A percentile compares a stretch with the other conserved stretches of the same genome.
phyloP scores from a whole-genome alignment of 805 yeast species.

The Hanseniaspora vineae region DNA sequence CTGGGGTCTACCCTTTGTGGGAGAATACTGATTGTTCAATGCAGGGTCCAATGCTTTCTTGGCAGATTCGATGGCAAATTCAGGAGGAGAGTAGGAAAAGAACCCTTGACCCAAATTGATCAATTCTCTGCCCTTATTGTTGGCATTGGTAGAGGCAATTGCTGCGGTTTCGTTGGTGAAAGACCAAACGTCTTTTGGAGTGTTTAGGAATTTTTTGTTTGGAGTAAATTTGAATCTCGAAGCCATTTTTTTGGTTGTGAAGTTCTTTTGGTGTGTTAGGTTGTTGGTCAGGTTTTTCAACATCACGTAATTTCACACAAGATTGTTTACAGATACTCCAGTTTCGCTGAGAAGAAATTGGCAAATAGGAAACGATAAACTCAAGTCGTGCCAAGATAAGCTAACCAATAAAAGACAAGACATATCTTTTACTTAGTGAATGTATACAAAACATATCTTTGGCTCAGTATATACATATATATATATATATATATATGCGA shows the following conservation, averaged over 20 bases:
- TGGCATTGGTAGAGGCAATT: constrained; percentile 39
- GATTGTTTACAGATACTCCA: no score
- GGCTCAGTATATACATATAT: no score
- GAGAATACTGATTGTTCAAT: constrained; percentile 82
- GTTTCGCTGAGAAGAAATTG: no score
- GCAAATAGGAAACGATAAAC: no score
- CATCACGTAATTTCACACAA: not conserved
- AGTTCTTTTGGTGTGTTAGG: no score
- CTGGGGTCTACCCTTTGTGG: constrained; percentile 73
- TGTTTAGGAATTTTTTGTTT: constrained; percentile 45
- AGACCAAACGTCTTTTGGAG: constrained; percentile 88
- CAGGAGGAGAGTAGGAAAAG: constrained; percentile 91
- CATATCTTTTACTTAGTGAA: no score
- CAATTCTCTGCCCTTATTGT: constrained; percentile 58
- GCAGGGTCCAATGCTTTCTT: constrained; percentile 58
- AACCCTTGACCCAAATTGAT: constrained; percentile 94
- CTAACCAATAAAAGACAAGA: no score
- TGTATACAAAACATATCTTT: no score
- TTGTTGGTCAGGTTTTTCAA: not conserved
- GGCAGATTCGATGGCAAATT: constrained; percentile 80
- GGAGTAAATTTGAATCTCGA: constrained; percentile 11
- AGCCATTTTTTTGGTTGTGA: not conserved
- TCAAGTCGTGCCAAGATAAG: no score
- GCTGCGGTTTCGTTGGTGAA: constrained; percentile 93
- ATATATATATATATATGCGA: no score